phyloP scores from a whole-genome alignment of 495 filamentous ascomycete species.

The Neurospora sp. region DNA sequence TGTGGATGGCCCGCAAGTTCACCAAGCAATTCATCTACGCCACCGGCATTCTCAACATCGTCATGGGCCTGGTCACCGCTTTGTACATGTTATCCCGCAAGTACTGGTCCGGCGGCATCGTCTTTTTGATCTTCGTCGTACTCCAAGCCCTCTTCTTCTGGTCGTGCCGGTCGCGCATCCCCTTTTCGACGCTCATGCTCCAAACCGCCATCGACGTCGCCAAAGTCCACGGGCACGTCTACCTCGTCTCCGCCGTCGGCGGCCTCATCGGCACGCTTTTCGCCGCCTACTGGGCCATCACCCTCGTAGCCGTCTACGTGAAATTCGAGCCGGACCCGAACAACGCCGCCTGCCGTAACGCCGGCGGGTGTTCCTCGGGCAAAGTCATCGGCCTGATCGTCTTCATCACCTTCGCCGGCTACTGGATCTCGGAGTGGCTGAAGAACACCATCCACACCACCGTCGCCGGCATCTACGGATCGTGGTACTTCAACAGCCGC shows the following conservation, averaged over 20 bases:
- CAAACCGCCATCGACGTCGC: slow-evolving; percentile 80
- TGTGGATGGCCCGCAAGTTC: slow-evolving; percentile 65
- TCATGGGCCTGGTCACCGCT: slow-evolving; percentile 52
- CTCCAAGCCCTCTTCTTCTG: slow-evolving; percentile 42
- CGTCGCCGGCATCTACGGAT: slow-evolving; percentile 80
- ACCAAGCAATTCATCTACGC: slow-evolving; percentile 89
- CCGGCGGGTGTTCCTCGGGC: slow-evolving; percentile 58
- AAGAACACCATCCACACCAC: slow-evolving; percentile 89
- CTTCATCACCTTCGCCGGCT: slow-evolving; percentile 80
- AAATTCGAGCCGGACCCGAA: slow-evolving; percentile 58
- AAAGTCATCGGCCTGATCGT: slow-evolving; percentile 77
- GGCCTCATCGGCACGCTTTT: slow-evolving; percentile 66
- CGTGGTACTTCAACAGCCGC: slow-evolving; percentile 76
- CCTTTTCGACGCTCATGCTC: slow-evolving; percentile 83
- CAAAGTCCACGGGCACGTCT: slow-evolving; percentile 73
- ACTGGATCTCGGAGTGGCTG: slow-evolving; percentile 86
- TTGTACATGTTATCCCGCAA: slow-evolving; percentile 61
- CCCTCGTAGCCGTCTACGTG: slow-evolving; percentile 60
- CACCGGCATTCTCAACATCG: slow-evolving; percentile 77
- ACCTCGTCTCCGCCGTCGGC: slow-evolving; percentile 71
- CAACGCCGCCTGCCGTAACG: slow-evolving; percentile 57
- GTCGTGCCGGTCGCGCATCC: slow-evolving; percentile 78
- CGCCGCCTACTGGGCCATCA: slow-evolving; percentile 52
- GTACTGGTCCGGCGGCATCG: slow-evolving; percentile 74
- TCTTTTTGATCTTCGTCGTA: slow-evolving; percentile 69